A percentile compares a stretch with the other conserved stretches of the same genome.
Evolutionary conservation across 768 basidiomycete genomes (phyloP).

Genomic region (Phlegmacium glaucopus): DNA sequence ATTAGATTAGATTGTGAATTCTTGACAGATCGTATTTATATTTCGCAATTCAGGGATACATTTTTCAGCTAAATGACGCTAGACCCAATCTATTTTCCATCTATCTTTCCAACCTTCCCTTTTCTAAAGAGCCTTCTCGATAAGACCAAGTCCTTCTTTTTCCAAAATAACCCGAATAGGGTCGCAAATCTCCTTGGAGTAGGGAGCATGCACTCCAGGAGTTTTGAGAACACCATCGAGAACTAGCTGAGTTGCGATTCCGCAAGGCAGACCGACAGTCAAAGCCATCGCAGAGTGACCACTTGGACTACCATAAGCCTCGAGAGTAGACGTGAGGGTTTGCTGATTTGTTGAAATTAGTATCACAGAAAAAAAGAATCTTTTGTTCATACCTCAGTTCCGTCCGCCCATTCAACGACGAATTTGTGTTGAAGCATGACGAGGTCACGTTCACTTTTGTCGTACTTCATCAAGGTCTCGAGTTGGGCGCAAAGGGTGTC

Average conservation of each 20-base stretch:
- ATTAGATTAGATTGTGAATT: too few relatives aligned
- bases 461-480: slow-evolving; percentile 91
- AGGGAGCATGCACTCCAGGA: slow-evolving; percentile 84
- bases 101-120: not conserved
- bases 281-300: slow-evolving; percentile 91
- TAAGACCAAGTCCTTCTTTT: slow-evolving; percentile 69
- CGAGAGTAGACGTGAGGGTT: slow-evolving; percentile 87
- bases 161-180: slow-evolving; percentile 66
- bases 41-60: too few relatives aligned
- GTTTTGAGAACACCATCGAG: slow-evolving; percentile 79
- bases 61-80: not conserved
- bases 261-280: slow-evolving; percentile 91
- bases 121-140: slow-evolving; percentile 62
- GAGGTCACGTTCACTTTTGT: slow-evolving; percentile 86
- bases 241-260: slow-evolving; percentile 89
- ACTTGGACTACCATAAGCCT: slow-evolving; percentile 75
- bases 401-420: slow-evolving; percentile 84
- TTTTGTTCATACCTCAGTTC: slow-evolving; percentile 36
- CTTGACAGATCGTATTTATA: too few relatives aligned
- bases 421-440: slow-evolving; percentile 99
- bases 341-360: slow-evolving; percentile 22
- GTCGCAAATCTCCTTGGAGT: slow-evolving; percentile 81
- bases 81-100: not conserved
- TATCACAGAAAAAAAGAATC: slow-evolving; percentile 33
- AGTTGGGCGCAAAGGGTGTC: slow-evolving; percentile 91